Percentiles rank a stretch among this genome's conserved stretches.
Conservation (phyloP, 768 basidiomycete species). For the Exidia glandulosa region DNA sequence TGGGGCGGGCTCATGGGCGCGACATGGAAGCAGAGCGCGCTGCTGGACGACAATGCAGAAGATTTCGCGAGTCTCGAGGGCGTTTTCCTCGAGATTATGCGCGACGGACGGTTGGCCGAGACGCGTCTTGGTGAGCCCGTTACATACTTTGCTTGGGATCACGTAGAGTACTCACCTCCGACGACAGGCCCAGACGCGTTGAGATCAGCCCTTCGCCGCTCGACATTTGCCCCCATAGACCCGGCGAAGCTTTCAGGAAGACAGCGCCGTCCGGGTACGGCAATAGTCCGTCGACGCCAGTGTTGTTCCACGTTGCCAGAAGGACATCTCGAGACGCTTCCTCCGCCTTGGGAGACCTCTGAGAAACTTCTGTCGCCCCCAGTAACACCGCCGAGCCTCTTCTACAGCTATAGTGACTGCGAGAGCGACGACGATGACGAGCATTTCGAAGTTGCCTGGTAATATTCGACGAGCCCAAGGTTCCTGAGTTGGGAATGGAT, state of each 20-base stretch:
- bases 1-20: not conserved
- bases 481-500: not conserved
- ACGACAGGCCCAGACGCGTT: not conserved
- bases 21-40: not conserved
- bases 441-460: not conserved
- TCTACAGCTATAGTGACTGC: not conserved
- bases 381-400: not conserved
- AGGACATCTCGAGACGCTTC: not conserved
- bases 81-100: not conserved
- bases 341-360: not conserved
- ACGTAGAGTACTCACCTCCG: not conserved
- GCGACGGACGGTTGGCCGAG: not conserved
- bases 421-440: not conserved
- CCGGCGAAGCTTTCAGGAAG: not conserved
- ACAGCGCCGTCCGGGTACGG: not conserved
- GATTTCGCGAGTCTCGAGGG: not conserved
- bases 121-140: not conserved
- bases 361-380: not conserved
- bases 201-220: not conserved
- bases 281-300: not conserved
- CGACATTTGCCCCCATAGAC: not conserved
- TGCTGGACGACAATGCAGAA: not conserved
- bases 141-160: not conserved
- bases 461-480: not conserved
- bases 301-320: not conserved